A percentile compares a stretch with the other conserved stretches of the same genome.
Conservation (phyloP, 2,329 filamentous ascomycete genomes). For the Helotiales sp. region DNA sequence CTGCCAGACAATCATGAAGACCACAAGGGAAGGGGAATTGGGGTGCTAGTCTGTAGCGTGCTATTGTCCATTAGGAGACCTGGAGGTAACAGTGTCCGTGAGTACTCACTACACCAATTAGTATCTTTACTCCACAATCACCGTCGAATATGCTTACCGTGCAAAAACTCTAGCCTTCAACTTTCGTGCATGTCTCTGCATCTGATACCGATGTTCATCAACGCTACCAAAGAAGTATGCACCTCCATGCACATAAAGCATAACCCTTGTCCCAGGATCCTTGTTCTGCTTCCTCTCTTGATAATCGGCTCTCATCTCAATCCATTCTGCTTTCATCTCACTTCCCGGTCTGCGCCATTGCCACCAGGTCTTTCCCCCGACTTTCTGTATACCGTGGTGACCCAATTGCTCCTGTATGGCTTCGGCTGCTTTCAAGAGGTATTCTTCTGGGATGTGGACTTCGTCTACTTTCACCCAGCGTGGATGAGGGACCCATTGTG, state of each 20-base stretch:
- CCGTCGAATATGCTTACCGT: slow-evolving; percentile 42
- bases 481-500: slow-evolving; percentile 87
- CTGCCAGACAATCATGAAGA: slow-evolving; percentile 83
- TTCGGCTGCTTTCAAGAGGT: slow-evolving; percentile 65
- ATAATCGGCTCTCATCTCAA: slow-evolving; percentile 88
- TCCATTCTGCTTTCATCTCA: slow-evolving; percentile 83
- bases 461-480: slow-evolving; percentile 82
- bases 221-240: slow-evolving; percentile 96
- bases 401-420: slow-evolving; percentile 75
- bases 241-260: slow-evolving; percentile 92
- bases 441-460: slow-evolving; percentile 61
- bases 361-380: slow-evolving; percentile 88
- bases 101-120: slow-evolving; percentile 25
- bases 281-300: slow-evolving; percentile 64
- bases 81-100: not conserved
- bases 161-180: slow-evolving; percentile 88
- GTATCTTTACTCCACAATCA: slow-evolving; percentile 5
- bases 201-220: slow-evolving; percentile 96
- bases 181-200: slow-evolving; percentile 94
- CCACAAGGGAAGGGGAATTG: slow-evolving; percentile 97
- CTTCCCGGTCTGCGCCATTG: slow-evolving; percentile 73
- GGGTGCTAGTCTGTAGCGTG: slow-evolving; percentile 82
- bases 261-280: slow-evolving; percentile 69
- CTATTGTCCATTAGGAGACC: slow-evolving; percentile 29
- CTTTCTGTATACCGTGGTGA: slow-evolving; percentile 66